Conservation (phyloP, 2,329 filamentous ascomycete genomes). For the Cladobotryum protrusum region DNA sequence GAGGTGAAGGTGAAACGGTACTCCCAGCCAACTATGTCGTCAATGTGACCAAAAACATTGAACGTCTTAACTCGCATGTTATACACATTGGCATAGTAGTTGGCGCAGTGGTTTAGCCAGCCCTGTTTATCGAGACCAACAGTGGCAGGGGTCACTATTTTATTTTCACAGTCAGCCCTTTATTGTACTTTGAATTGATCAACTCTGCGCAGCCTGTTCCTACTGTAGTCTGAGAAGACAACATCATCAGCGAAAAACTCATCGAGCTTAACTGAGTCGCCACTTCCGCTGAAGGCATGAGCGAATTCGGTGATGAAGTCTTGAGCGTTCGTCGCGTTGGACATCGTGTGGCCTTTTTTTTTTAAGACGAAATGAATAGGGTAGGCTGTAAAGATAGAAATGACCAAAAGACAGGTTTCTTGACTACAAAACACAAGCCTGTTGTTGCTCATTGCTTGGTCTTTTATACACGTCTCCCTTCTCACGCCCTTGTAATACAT, state of each 20-base stretch:
- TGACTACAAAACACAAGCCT: no score
- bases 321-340: constrained; percentile 1
- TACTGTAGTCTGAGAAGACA: constrained; percentile 3
- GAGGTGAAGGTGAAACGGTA: constrained; percentile 4
- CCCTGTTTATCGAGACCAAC: not conserved
- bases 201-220: not conserved
- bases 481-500: no score
- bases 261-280: not conserved
- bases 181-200: not conserved
- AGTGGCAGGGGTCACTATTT: not conserved
- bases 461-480: no score
- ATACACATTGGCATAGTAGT: constrained; percentile 3
- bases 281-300: not conserved
- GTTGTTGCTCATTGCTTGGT: no score
- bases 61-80: constrained; percentile 2
- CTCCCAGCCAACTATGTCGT: constrained; percentile 2
- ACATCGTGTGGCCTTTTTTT: not conserved
- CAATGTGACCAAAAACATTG: constrained; percentile 2
- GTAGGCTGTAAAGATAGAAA: no score
- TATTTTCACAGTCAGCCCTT: not conserved
- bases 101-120: not conserved
- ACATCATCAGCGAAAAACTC: constrained; percentile 1
- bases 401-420: no score
- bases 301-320: constrained; percentile 3
- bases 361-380: no score